phyloP scores from a whole-genome alignment of 805 yeast genomes.

The Sugiyamaella lignohabitans region DNA sequence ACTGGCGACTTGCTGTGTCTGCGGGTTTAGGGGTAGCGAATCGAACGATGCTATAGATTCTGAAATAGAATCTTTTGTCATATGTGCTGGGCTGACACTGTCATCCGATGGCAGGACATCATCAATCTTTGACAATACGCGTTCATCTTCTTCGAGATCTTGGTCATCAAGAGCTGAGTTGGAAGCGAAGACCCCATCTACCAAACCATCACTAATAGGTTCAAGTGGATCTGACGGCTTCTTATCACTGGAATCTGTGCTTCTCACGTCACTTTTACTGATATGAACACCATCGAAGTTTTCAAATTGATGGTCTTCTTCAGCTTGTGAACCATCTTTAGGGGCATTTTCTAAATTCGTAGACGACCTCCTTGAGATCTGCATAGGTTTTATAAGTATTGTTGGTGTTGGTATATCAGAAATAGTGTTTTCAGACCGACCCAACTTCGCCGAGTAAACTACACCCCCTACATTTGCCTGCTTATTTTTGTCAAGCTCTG shows the following conservation, averaged over 20 bases:
- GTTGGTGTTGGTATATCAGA: neutral
- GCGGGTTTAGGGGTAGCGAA: neutral
- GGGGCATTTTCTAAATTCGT: neutral
- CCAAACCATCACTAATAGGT: too few species aligned
- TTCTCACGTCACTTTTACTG: too few species aligned
- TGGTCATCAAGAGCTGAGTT: too few species aligned
- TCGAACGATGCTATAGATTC: neutral
- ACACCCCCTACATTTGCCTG: too few species aligned
- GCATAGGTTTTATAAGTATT: neutral
- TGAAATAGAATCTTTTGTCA: neutral
- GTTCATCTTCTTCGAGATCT: too few species aligned
- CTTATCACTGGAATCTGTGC: too few species aligned
- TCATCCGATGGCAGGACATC: neutral
- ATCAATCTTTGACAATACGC: too few species aligned
- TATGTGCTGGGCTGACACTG: neutral
- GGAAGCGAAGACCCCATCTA: too few species aligned
- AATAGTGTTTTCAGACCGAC: too few species aligned
- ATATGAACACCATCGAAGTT: slow-evolving; percentile 22
- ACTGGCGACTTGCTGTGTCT: neutral
- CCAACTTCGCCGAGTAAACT: too few species aligned
- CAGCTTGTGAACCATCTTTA: neutral
- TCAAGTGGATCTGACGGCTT: too few species aligned
- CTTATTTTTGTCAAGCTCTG: too few species aligned
- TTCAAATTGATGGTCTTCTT: slow-evolving; percentile 11
- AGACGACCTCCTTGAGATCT: neutral